Evolutionary conservation across 805 yeast species (phyloP).

Genomic region (Pichia paraexigua): DNA sequence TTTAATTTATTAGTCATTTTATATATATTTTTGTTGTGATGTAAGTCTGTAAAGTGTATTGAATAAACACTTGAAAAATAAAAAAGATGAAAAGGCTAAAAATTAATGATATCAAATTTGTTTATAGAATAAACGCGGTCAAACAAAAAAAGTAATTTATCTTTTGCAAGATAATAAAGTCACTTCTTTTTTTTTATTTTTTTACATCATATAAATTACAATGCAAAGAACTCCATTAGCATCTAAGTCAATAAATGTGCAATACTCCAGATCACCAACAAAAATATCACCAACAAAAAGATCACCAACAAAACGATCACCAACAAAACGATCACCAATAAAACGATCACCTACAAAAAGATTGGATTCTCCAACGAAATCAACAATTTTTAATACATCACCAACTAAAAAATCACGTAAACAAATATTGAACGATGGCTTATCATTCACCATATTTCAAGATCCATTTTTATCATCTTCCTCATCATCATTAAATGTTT

Average conservation of each 20-base stretch:
- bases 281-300: not conserved
- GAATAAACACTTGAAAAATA: not conserved
- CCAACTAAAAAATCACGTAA: constrained; percentile 7
- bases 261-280: not conserved
- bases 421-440: not conserved
- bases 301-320: constrained; percentile 3
- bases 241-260: constrained; percentile 3
- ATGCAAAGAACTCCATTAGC: constrained; percentile 2
- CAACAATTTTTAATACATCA: not conserved
- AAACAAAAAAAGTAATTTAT: not conserved
- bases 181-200: not conserved
- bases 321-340: constrained; percentile 2
- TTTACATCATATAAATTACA: not conserved
- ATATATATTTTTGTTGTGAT: no score
- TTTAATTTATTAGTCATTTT: constrained; percentile 6
- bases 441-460: constrained; percentile 5
- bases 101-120: no score
- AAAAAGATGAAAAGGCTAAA: not conserved
- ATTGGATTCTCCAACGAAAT: constrained; percentile 7
- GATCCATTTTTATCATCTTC: not conserved
- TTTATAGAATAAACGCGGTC: not conserved
- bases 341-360: constrained; percentile 6
- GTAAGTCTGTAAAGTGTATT: not conserved
- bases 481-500: not conserved
- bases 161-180: no score